Percentiles rank a stretch among this genome's conserved stretches.
Evolutionary conservation across 2,329 filamentous ascomycete species (phyloP).

Genomic region (Aphanoascus verrucosus): DNA sequence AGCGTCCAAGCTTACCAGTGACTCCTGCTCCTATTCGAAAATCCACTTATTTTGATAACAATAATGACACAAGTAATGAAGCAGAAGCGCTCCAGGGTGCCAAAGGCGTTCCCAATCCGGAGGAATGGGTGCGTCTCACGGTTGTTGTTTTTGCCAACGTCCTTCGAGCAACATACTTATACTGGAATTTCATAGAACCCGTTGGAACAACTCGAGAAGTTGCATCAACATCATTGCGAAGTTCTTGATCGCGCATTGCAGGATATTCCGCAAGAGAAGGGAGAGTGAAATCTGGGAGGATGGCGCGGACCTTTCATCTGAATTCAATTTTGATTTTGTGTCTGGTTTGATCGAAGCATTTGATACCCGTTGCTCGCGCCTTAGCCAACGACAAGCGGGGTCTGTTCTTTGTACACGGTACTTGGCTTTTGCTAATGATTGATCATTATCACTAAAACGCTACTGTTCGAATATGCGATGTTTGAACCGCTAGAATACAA

Average conservation of each 20-base stretch:
- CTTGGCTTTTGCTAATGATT: no score
- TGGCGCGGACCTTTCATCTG: background rate
- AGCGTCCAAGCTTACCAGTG: conserved; percentile 79
- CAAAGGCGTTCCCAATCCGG: conserved; percentile 73
- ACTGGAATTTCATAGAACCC: conserved; percentile 53
- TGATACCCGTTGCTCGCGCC: background rate
- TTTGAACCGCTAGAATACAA: no score
- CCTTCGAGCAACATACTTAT: conserved; percentile 36
- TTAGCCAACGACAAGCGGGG: no score
- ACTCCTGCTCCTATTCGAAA: conserved; percentile 72
- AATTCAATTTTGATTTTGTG: background rate
- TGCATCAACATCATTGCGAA: conserved; percentile 56
- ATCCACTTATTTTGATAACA: conserved; percentile 51
- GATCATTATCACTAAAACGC: no score
- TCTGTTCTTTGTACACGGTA: no score
- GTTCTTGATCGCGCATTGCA: conserved; percentile 37
- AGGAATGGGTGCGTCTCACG: conserved; percentile 80
- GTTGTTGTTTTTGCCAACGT: conserved; percentile 36
- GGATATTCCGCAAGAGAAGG: conserved; percentile 2
- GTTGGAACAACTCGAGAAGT: conserved; percentile 55
- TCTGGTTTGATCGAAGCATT: background rate
- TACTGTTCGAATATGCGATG: no score
- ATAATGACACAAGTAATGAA: no score
- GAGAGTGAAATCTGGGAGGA: background rate
- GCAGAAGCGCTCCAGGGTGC: conserved; percentile 58